These are phyloP conservation scores for Ascochyta clinopodiicola DNA, from an alignment of 2,329 filamentous ascomycete genomes.

Conservation along the genomic window DNA sequence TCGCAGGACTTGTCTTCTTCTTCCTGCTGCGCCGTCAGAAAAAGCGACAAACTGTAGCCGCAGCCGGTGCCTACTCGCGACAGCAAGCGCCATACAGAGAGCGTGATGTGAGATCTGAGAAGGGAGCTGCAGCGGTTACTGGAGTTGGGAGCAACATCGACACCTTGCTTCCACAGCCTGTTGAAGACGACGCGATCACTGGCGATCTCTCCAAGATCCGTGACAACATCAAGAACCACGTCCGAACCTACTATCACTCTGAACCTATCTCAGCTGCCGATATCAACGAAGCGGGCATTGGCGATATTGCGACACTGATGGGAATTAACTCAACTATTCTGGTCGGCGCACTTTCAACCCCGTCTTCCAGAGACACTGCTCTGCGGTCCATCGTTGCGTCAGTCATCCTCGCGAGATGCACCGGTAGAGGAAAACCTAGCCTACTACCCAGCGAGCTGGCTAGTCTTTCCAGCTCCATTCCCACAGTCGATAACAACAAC, in stretches of 20 bases:
- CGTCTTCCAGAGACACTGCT: slow-evolving; percentile 18
- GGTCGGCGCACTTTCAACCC: slow-evolving; percentile 1
- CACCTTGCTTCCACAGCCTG: slow-evolving; percentile 30
- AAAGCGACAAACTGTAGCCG: not conserved
- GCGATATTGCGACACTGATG: slow-evolving; percentile 1
- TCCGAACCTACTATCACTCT: slow-evolving; percentile 28
- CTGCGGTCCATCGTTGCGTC: slow-evolving; percentile 28
- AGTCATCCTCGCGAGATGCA: slow-evolving; percentile 24
- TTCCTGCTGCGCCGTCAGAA: slow-evolving; percentile 23
- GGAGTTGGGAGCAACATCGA: slow-evolving; percentile 10
- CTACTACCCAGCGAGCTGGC: slow-evolving; percentile 25
- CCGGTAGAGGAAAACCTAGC: slow-evolving; percentile 14
- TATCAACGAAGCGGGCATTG: slow-evolving; percentile 15
- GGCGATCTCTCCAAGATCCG: slow-evolving; percentile 30
- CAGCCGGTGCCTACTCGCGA: not conserved
- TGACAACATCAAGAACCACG: slow-evolving; percentile 36
- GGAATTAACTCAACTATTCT: not conserved
- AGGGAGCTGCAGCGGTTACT: not conserved
- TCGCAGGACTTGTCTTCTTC: slow-evolving; percentile 19
- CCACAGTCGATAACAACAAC: not conserved
- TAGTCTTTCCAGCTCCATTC: not conserved
- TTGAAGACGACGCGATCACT: slow-evolving; percentile 29
- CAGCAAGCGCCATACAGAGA: not conserved
- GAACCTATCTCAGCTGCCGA: slow-evolving; percentile 1
- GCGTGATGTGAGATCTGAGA: not conserved